Conservation (phyloP, 345 rosid genomes). For the Passiflora organensis region DNA sequence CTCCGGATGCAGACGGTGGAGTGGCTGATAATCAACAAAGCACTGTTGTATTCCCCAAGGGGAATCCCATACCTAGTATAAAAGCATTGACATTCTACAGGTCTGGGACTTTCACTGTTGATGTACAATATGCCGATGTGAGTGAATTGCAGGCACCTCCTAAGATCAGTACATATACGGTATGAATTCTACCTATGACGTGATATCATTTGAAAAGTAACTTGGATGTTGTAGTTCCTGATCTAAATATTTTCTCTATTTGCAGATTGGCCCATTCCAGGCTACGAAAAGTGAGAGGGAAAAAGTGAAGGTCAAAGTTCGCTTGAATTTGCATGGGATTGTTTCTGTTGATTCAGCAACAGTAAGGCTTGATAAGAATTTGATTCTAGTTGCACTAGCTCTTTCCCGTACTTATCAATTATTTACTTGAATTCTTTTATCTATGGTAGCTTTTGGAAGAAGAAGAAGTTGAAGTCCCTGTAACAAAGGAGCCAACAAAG, state of each 20-base stretch:
- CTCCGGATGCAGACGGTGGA: constrained; percentile 56
- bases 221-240: neutral
- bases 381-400: neutral
- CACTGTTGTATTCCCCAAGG: constrained; percentile 76
- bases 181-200: constrained; percentile 7
- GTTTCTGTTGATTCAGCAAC: constrained; percentile 80
- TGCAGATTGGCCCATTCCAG: constrained; percentile 92
- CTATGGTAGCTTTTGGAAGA: constrained; percentile 79
- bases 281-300: constrained; percentile 64
- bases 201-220: neutral
- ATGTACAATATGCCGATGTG: constrained; percentile 68
- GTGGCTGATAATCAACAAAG: constrained; percentile 65
- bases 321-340: constrained; percentile 81
- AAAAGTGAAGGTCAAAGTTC: constrained; percentile 81
- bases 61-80: constrained; percentile 78
- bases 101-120: constrained; percentile 66
- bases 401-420: neutral
- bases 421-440: constrained; percentile 1
- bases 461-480: constrained; percentile 83
- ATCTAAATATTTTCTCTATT: neutral
- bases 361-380: constrained; percentile 34
- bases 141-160: constrained; percentile 59
- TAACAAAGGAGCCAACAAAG: constrained; percentile 48
- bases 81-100: constrained; percentile 83
- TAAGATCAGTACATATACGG: constrained; percentile 81